Evolutionary conservation across 805 yeast species (phyloP), one percentile per base, ranked within the genome.

Genomic region (Candida germanica): DNA sequence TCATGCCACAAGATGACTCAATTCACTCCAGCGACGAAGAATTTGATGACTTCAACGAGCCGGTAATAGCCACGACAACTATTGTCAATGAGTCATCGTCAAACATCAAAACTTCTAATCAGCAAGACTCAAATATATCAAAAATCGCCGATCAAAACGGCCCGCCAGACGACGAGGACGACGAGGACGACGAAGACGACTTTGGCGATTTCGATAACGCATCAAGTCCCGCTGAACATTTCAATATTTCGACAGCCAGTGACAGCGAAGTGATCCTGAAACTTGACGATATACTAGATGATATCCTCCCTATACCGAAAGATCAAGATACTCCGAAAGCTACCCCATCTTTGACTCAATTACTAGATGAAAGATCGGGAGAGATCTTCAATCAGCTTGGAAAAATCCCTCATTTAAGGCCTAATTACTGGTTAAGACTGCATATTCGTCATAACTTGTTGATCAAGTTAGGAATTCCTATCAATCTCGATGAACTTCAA

Each of bases 361-460:
- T 62, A 18, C 45, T 64, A 7, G 48, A 52, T 17, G 68, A 60
- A 9, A 40, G 73, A 15, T 64, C 76, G 1, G 38, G 47, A 8
- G 59, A 60, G 23, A 58, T 77, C 8, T 70, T 74, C 59, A 57
- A 59, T 14, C 70, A 70, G 36, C 56, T 81, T n/a, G 63, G 76
- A 2, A 61, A 64, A 7, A 40, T 66, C 11, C 77, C 79, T 0
- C 67, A 69, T 32, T 55, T 77, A 22, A 70, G 69, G 19, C 83
- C 81, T 1, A 71, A 80, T 12, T 80, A 79, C 40, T 87, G 95
- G 95, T 73, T 71, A 28, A 71, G 71, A 36, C 80, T 85, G 51
- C 66, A 78, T 13, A 70, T 83, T 16, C 73, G 88, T 33, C 74
- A 83, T 47, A 77, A 75, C 46, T 57, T 87, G 21, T 64, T 83